Percentiles rank a stretch among this genome's conserved stretches.
Evolutionary conservation across 805 yeast genomes (phyloP).

Genomic region (Spathaspora sp.): DNA sequence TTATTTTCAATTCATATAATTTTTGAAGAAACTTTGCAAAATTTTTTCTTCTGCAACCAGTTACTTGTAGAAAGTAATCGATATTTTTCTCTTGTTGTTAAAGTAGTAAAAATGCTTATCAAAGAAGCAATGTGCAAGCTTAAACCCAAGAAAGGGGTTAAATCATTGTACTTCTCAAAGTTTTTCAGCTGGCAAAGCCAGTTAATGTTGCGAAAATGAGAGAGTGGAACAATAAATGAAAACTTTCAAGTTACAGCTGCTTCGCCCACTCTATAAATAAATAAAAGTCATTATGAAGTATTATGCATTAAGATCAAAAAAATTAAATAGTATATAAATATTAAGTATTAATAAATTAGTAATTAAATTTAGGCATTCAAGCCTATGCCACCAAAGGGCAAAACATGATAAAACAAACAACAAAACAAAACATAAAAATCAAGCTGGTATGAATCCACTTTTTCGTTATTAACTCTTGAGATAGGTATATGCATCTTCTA

Average conservation of each 20-base stretch:
- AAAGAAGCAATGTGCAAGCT: too few relatives aligned
- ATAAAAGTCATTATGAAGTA: neutral
- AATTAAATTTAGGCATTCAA: neutral
- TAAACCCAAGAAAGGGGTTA: neutral
- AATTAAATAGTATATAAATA: neutral
- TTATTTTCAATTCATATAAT: too few relatives aligned
- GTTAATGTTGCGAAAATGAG: too few relatives aligned
- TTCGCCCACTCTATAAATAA: neutral
- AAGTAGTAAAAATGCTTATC: neutral
- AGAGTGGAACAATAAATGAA: too few relatives aligned
- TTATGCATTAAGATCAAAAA: neutral
- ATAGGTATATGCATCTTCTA: constrained; percentile 27
- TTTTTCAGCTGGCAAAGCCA: too few relatives aligned
- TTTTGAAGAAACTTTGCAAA: neutral
- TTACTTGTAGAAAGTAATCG: neutral
- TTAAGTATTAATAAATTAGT: constrained; percentile 1
- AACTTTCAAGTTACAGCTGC: neutral
- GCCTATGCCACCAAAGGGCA: neutral
- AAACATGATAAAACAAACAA: neutral
- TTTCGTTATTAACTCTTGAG: neutral
- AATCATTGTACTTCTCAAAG: too few relatives aligned
- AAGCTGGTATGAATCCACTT: neutral
- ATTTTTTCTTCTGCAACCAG: neutral
- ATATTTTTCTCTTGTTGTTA: neutral
- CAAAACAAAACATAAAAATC: neutral